Percentiles rank a stretch among this genome's conserved stretches.
phyloP scores from a whole-genome alignment of 306 rosid genomes.

The Gillenia trifoliata region DNA sequence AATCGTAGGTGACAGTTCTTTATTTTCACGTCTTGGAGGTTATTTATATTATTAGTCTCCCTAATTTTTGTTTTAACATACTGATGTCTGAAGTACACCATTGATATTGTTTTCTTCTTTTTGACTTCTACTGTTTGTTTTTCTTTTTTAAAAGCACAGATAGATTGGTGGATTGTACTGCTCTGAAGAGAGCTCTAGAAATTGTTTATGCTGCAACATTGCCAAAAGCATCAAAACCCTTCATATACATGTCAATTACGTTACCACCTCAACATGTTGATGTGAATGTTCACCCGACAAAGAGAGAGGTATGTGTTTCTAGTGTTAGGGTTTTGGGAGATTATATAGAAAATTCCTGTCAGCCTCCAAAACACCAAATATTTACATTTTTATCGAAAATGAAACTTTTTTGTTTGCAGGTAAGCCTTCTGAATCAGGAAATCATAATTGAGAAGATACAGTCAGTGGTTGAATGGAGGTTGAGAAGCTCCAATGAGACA shows the following conservation, averaged over 20 bases:
- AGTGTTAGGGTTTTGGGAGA: background rate
- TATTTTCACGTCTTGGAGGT: too few species aligned
- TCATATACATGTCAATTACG: slow-evolving; percentile 70
- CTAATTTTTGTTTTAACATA: too few species aligned
- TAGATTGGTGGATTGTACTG: slow-evolving; percentile 87
- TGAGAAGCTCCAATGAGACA: slow-evolving; percentile 74
- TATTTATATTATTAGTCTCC: too few species aligned
- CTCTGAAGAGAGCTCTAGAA: slow-evolving; percentile 94
- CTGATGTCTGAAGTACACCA: too few species aligned
- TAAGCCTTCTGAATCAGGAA: slow-evolving; percentile 88
- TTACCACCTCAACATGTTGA: slow-evolving; percentile 87
- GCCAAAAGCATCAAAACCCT: slow-evolving; percentile 95
- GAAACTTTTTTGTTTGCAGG: slow-evolving; percentile 36
- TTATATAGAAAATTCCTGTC: background rate
- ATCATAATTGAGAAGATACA: slow-evolving; percentile 84
- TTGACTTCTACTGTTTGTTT: background rate
- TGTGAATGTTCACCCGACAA: slow-evolving; percentile 90
- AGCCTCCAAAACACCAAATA: background rate
- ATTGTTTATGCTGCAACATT: slow-evolving; percentile 88
- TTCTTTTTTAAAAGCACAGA: slow-evolving; percentile 39
- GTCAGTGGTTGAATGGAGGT: slow-evolving; percentile 67
- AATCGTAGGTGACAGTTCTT: too few species aligned
- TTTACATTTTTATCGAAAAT: slow-evolving; percentile 3
- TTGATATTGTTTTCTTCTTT: background rate
- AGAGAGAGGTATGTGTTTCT: slow-evolving; percentile 69